Percentiles rank a stretch among this genome's conserved stretches.
Conservation (phyloP, 805 yeast genomes). For the Maudiozyma pseudohumilis region DNA sequence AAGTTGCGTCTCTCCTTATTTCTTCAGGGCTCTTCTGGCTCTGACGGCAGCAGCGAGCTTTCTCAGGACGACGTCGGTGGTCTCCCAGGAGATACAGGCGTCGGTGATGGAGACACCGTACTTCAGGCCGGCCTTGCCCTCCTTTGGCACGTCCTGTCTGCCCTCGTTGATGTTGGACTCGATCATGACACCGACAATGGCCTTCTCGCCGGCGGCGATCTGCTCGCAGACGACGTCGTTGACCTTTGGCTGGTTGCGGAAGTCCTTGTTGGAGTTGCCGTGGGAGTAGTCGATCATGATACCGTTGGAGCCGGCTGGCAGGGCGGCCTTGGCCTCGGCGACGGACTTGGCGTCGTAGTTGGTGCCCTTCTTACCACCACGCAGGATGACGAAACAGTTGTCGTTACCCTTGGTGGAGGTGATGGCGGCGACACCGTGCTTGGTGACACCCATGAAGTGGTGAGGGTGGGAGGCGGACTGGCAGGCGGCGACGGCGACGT, state of each 20-base stretch:
- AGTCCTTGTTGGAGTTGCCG: conserved; percentile 92
- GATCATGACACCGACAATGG: conserved; percentile 88
- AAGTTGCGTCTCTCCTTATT: conserved; percentile 4
- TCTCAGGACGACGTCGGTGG: conserved; percentile 71
- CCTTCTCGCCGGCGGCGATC: conserved; percentile 67
- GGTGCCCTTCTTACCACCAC: conserved; percentile 94
- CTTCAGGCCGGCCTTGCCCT: conserved; percentile 50
- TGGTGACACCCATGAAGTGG: conserved; percentile 95
- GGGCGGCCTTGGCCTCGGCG: conserved; percentile 57
- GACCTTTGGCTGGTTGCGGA: conserved; percentile 92
- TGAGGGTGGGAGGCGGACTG: conserved; percentile 86
- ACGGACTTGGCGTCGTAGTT: conserved; percentile 83
- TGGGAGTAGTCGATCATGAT: conserved; percentile 97
- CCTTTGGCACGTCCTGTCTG: conserved; percentile 69
- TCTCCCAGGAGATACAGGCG: conserved; percentile 89
- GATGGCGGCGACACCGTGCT: conserved; percentile 94
- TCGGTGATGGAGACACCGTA: conserved; percentile 97
- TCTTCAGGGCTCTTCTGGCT: conserved; percentile 52
- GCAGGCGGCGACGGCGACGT: conserved; percentile 90
- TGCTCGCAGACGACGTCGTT: conserved; percentile 73
- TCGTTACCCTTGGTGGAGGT: conserved; percentile 93
- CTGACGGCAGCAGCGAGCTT: conserved; percentile 76
- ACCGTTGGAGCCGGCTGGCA: conserved; percentile 35
- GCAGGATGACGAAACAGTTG: conserved; percentile 83
- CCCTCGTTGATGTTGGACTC: conserved; percentile 91